Base-by-base conservation (phyloP, 108 stramenopile species). In the Nannochloropsis granulata region DNA sequence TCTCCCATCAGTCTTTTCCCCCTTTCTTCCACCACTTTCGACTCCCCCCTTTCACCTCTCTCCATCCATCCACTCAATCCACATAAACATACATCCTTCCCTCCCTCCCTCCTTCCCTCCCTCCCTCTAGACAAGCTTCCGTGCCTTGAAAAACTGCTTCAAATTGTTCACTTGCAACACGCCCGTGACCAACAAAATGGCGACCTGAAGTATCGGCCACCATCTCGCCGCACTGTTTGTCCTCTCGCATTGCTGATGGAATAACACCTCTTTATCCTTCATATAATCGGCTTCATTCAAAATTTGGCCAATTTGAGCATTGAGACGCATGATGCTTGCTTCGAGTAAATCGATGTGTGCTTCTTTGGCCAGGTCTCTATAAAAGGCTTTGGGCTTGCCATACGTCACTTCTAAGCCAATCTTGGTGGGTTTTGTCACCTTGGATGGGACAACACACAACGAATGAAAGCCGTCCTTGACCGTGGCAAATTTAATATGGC, bases 231-330 rank as follows among this genome's bases (percentile, higher is more conserved):
- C 86, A 8, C 19, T 24, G 83, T 87, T 87, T 23, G 43, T 84
- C 16, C 80, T 23, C 86, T 87, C 86, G 24, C 83, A 44, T 0
- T 87, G 56, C 14, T 79, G 25, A 25, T 87, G 86, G 26, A 78
- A 87, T 8, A 79, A 16, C 21, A 87, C 86, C 71, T 87, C 86
- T 13, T 84, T 84, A 24, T 87, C 82, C 83, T 87, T 87, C 86
- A 83, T 82, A 79, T 83, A 87, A 44, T 87, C 86, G 23, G 86
- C 86, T 83, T 87, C 86, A 79, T 84, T 84, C 23, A 87, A 44
- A 42, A 83, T 87, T 45, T 81, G 19, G 23, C 79, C 80, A 3
- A 87, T 21, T n/a, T 83, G 26, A 23, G 83, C 86, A 44, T 87
- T 87, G 13, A 87, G 44, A 45, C 84, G 83, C 26, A 45, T 25